Base-by-base conservation (phyloP, 2,329 filamentous ascomycete species). In the Capronia americana region DNA sequence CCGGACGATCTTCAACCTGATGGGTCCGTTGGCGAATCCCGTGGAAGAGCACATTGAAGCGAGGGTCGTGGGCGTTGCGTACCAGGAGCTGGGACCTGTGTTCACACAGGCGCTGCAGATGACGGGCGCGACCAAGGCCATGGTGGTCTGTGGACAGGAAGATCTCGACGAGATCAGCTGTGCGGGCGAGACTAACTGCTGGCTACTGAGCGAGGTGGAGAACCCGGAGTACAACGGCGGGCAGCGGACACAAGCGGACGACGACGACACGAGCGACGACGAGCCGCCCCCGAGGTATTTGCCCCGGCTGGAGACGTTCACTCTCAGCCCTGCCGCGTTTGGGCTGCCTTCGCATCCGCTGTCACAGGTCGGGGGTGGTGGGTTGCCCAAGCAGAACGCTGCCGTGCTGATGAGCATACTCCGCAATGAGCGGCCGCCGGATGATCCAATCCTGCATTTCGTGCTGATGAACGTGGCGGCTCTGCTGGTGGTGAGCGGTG, bases 1-100 rank as follows among this genome's bases (percentile, higher is more conserved):
- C 85, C 88, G 95, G 73, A 99, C 95, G 1, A 94, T 99, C 72
- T 99, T 99, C 87, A 99, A 99, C 80, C 87, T 99, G 17, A 86
- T 99, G 57, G 95, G 95, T 0, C 95, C 95, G 0, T 84, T 99
- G 30, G 91, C 93, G 54, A 98, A 98, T 78, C 95, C 95, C 0
- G 86, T 96, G 20, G 92, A 97, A 74, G 87, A 89, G 73, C 82
- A 87, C 41, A 87, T 99, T 66, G 95, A 99, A 81, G 93, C 93
- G 12, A 88, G 95, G 32, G 87, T 99, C 65, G 87, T 99, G n/a
- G 95, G 95, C 68, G 94, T 99, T 30, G 94, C 93, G 17, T 88
- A 95, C 69, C 87, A 90, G 75, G 91, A 93, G 72, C 88, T 99
- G 23, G 95, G 94, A 0, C 90, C 90, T 1, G 90, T 96, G 8